phyloP scores from a whole-genome alignment of 768 basidiomycete species.

The Pleurotus tuoliensis region DNA sequence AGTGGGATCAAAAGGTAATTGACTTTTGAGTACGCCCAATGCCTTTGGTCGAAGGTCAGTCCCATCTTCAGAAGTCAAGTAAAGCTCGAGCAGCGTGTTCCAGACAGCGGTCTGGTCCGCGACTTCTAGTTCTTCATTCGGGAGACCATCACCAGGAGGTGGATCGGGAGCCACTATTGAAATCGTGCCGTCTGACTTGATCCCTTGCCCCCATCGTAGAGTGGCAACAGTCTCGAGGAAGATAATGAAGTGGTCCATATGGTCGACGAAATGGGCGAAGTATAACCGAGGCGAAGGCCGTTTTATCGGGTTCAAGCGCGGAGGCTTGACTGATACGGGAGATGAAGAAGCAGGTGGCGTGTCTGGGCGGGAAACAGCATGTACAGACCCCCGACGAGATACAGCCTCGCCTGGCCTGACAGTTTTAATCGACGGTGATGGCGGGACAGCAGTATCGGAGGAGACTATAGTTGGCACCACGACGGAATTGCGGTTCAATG shows the following conservation, averaged over 20 bases:
- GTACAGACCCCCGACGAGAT: constrained; percentile 33
- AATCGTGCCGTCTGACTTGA: constrained; percentile 33
- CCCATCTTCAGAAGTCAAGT: constrained; percentile 54
- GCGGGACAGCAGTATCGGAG: constrained; percentile 34
- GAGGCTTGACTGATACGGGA: constrained; percentile 13
- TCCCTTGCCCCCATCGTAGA: constrained; percentile 74
- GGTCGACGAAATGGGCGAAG: constrained; percentile 93
- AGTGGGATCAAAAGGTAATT: constrained; percentile 77
- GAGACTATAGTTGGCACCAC: constrained; percentile 33
- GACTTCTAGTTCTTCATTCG: constrained; percentile 50
- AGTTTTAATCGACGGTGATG: constrained; percentile 45
- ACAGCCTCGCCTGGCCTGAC: constrained; percentile 30
- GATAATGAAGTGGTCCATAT: constrained; percentile 73
- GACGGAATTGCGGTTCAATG: constrained; percentile 56
- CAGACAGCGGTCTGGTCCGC: constrained; percentile 82
- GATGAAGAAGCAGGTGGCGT: constrained; percentile 27
- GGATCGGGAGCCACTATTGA: constrained; percentile 12
- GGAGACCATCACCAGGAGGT: constrained; percentile 12
- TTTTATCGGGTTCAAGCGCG: constrained; percentile 34
- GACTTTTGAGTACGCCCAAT: constrained; percentile 60
- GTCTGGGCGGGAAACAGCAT: constrained; percentile 27
- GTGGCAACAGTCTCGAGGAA: constrained; percentile 87
- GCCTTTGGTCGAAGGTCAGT: constrained; percentile 58
- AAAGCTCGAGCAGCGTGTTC: constrained; percentile 95
- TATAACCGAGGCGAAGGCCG: constrained; percentile 80